phyloP scores from a whole-genome alignment of 208 protist species.

The Leishmania tropica region DNA sequence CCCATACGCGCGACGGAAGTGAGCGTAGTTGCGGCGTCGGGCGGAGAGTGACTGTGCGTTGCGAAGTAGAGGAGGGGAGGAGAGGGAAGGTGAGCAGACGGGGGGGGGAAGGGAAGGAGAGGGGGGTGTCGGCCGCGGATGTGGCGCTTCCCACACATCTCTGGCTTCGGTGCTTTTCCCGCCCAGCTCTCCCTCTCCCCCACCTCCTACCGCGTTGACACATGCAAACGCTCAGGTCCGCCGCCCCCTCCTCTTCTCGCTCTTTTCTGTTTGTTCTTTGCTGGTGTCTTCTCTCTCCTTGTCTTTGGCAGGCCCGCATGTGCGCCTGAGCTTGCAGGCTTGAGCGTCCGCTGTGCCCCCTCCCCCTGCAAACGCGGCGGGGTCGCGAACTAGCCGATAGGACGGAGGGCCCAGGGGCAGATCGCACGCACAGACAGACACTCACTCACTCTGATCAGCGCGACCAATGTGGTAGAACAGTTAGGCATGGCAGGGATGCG shows the following conservation, averaged over 20 bases:
- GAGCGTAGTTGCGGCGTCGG: not conserved
- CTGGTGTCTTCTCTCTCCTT: not conserved
- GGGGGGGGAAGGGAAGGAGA: not conserved
- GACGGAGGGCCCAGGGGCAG: not conserved
- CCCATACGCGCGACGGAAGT: not conserved
- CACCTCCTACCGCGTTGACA: not conserved
- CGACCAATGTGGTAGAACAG: not conserved
- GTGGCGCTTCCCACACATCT: not conserved
- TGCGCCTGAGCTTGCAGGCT: not conserved
- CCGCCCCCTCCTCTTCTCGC: too few species aligned
- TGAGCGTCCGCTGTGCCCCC: too few species aligned
- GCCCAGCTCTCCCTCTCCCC: not conserved
- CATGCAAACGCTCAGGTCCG: not conserved
- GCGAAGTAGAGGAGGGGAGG: not conserved
- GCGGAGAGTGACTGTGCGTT: not conserved
- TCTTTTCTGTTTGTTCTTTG: not conserved
- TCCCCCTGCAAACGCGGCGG: not conserved
- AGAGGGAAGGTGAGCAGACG: too few species aligned
- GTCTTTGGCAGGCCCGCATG: not conserved
- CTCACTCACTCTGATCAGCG: not conserved
- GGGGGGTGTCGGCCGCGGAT: not conserved
- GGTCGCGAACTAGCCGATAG: not conserved
- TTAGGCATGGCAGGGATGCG: not conserved
- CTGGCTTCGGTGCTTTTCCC: not conserved
- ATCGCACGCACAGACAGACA: not conserved